Base-by-base conservation (phyloP, 345 rosid species). In the Boechera retrofracta region DNA sequence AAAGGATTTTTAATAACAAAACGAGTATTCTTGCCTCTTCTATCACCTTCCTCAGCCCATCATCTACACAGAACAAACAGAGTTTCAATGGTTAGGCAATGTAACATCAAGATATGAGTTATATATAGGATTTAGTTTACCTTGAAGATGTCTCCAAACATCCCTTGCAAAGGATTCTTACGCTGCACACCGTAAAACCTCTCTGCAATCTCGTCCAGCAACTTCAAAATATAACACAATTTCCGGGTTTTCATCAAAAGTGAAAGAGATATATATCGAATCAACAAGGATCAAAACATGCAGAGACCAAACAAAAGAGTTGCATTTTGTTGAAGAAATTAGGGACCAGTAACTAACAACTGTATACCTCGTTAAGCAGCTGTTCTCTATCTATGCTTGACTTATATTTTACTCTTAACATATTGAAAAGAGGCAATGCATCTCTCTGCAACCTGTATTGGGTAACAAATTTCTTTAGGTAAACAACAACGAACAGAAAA, bases 381-480 rank as follows among this genome's bases (percentile, higher is more conserved):
- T 92, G 93, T 56, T 96, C 98, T 75, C 97, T 82, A 77, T 93
- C 96, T 80, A 89, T 74, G 75, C 89, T 80, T 16, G 93, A 41
- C 84, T 82, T 93, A 84, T 77, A 95, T 69, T 80, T 87, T 53
- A 72, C 83, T 83, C 91, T 89, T 86, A 93, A 76, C 96, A 88
- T 89, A 55, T 86, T 89, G 84, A 95, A 95, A 70, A 95, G 94
- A 9, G 97, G 98, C 65, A 89, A 79, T n/a, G 99, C 96, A 79
- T 91, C 98, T 84, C 94, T 91, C 86, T 86, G 82, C 86, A 96
- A 69, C 82, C 98, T 96, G 91, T 78, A 74, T 29, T 4, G 5
- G 5, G 28, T n/a, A 45, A 24, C 61, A 60, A 64, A 60, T 5
- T n/a, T 67, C 35, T 32, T 59, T n/a, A 48, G 35, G 53, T 55